phyloP scores from a whole-genome alignment of 2,329 filamentous ascomycete genomes.

The Cladophialophora carrionii region DNA sequence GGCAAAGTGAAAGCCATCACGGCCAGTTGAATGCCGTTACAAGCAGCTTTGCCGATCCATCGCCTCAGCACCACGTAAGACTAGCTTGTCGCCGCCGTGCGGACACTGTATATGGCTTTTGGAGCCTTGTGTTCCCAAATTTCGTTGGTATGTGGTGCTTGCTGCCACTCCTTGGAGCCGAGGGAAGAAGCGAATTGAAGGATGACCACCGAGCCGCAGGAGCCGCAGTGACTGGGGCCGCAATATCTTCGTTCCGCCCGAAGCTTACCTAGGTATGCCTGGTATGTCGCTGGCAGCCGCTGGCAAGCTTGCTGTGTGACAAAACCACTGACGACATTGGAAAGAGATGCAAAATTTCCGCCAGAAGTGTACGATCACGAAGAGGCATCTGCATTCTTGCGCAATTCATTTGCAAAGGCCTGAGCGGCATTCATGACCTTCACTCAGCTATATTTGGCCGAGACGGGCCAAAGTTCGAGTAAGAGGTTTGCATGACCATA shows the following conservation, averaged over 20 bases:
- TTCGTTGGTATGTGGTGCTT: neutral
- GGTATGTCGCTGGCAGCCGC: neutral
- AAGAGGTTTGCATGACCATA: neutral
- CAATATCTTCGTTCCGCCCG: constrained; percentile 18
- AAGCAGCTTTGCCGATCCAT: constrained; percentile 8
- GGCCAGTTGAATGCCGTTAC: constrained; percentile 14
- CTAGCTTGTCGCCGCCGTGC: neutral
- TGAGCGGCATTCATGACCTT: neutral
- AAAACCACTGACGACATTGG: neutral
- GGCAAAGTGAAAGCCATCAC: constrained; percentile 9
- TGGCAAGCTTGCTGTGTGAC: neutral
- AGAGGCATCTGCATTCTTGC: neutral
- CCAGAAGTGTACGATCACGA: neutral
- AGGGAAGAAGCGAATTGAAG: neutral
- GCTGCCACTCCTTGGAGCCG: neutral
- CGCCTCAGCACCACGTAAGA: neutral
- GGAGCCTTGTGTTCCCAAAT: neutral
- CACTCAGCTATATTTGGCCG: neutral
- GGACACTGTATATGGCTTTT: neutral
- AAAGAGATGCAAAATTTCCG: neutral
- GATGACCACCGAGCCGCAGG: neutral
- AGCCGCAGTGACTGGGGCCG: constrained; percentile 5
- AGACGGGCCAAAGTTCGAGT: neutral
- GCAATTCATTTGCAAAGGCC: neutral
- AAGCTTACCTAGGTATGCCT: too few species aligned